Base-by-base conservation (phyloP, 2,329 filamentous ascomycete species). In the Penicillium sp. region DNA sequence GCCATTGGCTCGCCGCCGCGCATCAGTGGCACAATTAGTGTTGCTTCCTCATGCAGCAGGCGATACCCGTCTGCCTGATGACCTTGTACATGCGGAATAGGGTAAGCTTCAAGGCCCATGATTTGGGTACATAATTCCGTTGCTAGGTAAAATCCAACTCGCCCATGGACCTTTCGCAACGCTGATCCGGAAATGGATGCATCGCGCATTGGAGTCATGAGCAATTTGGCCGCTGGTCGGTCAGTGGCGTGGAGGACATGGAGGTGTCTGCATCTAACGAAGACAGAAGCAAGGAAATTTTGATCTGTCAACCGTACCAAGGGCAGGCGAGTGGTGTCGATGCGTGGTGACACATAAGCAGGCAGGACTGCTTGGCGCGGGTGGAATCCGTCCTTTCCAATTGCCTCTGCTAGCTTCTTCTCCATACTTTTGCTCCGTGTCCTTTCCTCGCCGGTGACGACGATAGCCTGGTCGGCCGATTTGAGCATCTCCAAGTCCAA, bases 1-100 rank as follows among this genome's bases (percentile, higher is more conserved):
- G 81, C 81, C 76, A 85, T 80, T 0, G 80, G 72, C 53, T 83
- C 79, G 8, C 80, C 81, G 2, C 77, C 79, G 8, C 79, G 77
- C 80, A 84, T 84, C n/a, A 84, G 53, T 0, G 80, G 70, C 0
- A 83, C 65, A 41, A 85, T 82, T 1, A 71, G 50, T 0, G 78
- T 83, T 8, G 66, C 46, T 1, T 64, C 7, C 58, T 84, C 79
- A 46, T 75, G 24, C 0, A 38, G 49, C 2, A 84, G 66, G 6
- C 66, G 71, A 57, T 76, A 68, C 0, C 80, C 80, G 0, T 24
- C 60, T 0, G 69, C 73, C 1, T 53, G 6, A 29, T 72, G 52
- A 3, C 73, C 76, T 52, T 79, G 76, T 0, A 83, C 78, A 52
- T 83, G 77, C 0, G 54, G 49, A 13, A 82, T 79, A 0, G 49